A percentile compares a stretch with the other conserved stretches of the same genome.
phyloP scores from a whole-genome alignment of 2,329 filamentous ascomycete species.

The Pezicula carpinea region DNA sequence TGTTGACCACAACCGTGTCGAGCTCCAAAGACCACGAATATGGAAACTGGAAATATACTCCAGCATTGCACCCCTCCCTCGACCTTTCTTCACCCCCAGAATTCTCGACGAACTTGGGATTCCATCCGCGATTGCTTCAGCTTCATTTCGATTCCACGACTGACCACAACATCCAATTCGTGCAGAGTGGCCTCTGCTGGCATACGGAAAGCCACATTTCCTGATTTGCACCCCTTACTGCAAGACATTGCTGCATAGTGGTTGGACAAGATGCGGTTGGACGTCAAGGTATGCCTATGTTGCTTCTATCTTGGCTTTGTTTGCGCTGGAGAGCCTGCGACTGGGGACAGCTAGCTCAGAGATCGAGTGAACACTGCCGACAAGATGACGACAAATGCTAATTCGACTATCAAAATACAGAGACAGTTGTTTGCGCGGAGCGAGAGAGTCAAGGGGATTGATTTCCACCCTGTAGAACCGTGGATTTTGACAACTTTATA shows the following conservation, averaged over 20 bases:
- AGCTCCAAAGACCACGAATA: slow-evolving; percentile 18
- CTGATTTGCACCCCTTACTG: slow-evolving; percentile 13
- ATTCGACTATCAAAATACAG: slow-evolving; percentile 43
- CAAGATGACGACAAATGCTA: slow-evolving; percentile 23
- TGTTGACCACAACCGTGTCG: background rate
- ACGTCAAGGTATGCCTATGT: slow-evolving; percentile 47
- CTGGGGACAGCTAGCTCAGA: background rate
- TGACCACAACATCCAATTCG: slow-evolving; percentile 9
- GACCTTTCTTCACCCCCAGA: background rate
- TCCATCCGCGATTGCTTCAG: background rate
- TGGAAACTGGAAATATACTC: slow-evolving; percentile 13
- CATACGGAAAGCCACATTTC: slow-evolving; percentile 19
- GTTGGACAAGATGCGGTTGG: slow-evolving; percentile 47
- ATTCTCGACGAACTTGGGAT: background rate
- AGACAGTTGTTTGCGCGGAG: slow-evolving; percentile 82
- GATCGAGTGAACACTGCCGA: slow-evolving; percentile 10
- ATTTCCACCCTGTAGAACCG: slow-evolving; percentile 95
- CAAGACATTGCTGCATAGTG: slow-evolving; percentile 9
- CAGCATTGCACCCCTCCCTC: background rate
- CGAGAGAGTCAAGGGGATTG: slow-evolving; percentile 94
- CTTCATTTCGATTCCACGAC: slow-evolving; percentile 1
- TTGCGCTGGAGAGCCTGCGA: slow-evolving; percentile 3
- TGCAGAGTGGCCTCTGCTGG: slow-evolving; percentile 13
- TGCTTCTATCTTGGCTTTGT: slow-evolving; percentile 1
- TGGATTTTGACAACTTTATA: slow-evolving; percentile 96